These are phyloP conservation scores for Hippophae tibetana DNA, from an alignment of 306 rosid species.

Conservation along the genomic window DNA sequence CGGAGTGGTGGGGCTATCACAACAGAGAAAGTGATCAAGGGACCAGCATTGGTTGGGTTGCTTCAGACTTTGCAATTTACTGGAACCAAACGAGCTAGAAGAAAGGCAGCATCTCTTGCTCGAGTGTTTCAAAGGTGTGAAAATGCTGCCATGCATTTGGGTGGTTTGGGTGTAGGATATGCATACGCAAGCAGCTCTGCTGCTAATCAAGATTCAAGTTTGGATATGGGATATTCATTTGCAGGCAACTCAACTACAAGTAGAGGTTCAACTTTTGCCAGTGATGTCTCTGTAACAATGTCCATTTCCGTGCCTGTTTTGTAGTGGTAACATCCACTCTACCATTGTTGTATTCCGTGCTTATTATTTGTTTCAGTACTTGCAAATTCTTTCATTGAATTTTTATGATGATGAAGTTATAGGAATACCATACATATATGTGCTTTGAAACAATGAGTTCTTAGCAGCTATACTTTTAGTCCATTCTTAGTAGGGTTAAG, in stretches of 20 bases:
- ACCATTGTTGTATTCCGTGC: conserved; percentile 12
- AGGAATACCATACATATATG: conserved; percentile 35
- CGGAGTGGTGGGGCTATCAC: conserved; percentile 79
- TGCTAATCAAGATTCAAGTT: conserved; percentile 58
- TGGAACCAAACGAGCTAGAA: conserved; percentile 83
- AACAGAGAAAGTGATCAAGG: conserved; percentile 70
- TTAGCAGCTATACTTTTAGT: conserved; percentile 26
- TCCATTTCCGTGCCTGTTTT: conserved; percentile 77
- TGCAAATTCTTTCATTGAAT: conserved; percentile 84
- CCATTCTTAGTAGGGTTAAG: neutral
- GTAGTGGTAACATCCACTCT: conserved; percentile 38
- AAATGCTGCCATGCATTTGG: conserved; percentile 50
- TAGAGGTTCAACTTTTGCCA: conserved; percentile 57
- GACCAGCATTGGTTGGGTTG: conserved; percentile 75
- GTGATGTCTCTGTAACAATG: conserved; percentile 72
- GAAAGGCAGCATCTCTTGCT: conserved; percentile 95
- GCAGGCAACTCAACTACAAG: conserved; percentile 59
- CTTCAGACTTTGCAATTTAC: conserved; percentile 77
- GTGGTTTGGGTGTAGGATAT: conserved; percentile 74
- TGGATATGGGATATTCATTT: conserved; percentile 40
- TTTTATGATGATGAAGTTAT: conserved; percentile 34
- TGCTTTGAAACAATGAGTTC: conserved; percentile 20
- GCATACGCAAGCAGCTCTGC: conserved; percentile 64
- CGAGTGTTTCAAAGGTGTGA: conserved; percentile 83
- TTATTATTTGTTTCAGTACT: conserved; percentile 42